Percentiles rank a stretch among this genome's conserved stretches.
phyloP scores from a whole-genome alignment of 768 basidiomycete species.

The Russula sp. region DNA sequence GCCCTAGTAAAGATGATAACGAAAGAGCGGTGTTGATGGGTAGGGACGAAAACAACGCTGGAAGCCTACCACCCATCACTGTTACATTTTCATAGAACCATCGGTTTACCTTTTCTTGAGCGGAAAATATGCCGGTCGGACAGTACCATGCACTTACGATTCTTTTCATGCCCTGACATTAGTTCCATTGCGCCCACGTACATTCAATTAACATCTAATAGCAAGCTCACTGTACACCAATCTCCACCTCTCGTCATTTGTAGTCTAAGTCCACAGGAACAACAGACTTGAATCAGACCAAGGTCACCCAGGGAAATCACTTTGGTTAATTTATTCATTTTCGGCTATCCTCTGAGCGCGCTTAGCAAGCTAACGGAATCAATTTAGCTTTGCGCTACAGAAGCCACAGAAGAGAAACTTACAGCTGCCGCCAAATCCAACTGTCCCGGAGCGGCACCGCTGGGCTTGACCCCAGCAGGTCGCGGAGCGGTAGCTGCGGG shows the following conservation, averaged over 20 bases:
- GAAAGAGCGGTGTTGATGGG: conserved; percentile 28
- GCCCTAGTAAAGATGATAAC: conserved; percentile 22
- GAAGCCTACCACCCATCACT: conserved; percentile 36
- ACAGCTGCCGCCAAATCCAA: conserved; percentile 81
- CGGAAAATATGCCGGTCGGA: neutral
- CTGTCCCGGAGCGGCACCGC: conserved; percentile 46
- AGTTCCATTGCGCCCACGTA: conserved; percentile 5
- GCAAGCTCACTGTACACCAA: conserved; percentile 12
- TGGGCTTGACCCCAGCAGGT: conserved; percentile 35
- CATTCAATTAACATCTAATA: conserved; percentile 20
- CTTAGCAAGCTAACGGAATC: conserved; percentile 53
- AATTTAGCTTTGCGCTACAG: conserved; percentile 5
- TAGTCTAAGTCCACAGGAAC: neutral
- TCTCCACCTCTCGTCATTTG: neutral
- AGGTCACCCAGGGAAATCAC: neutral
- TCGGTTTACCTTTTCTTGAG: neutral
- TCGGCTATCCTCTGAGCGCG: conserved; percentile 49
- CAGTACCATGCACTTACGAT: conserved; percentile 21
- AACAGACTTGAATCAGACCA: neutral
- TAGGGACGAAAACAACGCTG: conserved; percentile 17
- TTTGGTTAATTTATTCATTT: neutral
- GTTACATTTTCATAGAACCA: conserved; percentile 34
- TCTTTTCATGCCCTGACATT: neutral
- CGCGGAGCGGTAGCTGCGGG: conserved; percentile 31
- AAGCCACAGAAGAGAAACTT: conserved; percentile 29